Conservation (phyloP, 192 early-diverging fungal genomes). For the Umbelopsis sp. region DNA sequence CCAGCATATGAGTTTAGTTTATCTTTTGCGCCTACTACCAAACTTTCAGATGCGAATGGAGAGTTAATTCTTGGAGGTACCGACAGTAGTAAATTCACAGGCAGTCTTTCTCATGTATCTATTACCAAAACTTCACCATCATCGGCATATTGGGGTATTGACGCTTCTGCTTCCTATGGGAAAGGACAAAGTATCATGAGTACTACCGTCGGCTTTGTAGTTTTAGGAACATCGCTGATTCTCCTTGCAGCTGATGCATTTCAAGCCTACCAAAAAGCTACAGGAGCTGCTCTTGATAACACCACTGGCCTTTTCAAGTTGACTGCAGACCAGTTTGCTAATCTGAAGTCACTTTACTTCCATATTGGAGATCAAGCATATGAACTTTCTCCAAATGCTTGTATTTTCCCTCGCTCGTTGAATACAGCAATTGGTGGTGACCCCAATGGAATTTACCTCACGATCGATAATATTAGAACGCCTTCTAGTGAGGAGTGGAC, state of each 20-base stretch:
- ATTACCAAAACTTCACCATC: constrained; percentile 11
- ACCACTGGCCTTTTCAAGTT: constrained; percentile 23
- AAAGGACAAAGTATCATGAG: neutral
- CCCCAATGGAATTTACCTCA: constrained; percentile 4
- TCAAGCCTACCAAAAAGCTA: neutral
- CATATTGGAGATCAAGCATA: constrained; percentile 19
- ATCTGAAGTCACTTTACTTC: constrained; percentile 21
- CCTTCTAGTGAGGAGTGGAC: neutral
- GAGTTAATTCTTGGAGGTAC: constrained; percentile 49
- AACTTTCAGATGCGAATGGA: constrained; percentile 11
- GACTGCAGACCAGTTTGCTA: neutral
- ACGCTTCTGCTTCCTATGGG: constrained; percentile 1
- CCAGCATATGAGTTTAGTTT: constrained; percentile 41
- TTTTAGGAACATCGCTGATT: constrained; percentile 20
- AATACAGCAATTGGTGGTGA: constrained; percentile 3
- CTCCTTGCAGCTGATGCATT: neutral
- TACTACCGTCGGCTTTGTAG: constrained; percentile 28
- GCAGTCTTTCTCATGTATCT: constrained; percentile 41
- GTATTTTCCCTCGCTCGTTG: constrained; percentile 20
- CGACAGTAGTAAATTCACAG: constrained; percentile 45
- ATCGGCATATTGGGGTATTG: constrained; percentile 30
- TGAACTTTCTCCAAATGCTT: constrained; percentile 21
- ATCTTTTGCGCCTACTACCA: constrained; percentile 36
- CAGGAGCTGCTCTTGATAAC: constrained; percentile 15
- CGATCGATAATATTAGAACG: neutral